phyloP scores from a whole-genome alignment of 1,284 basidiomycete genomes.

The Mycena citricolor region DNA sequence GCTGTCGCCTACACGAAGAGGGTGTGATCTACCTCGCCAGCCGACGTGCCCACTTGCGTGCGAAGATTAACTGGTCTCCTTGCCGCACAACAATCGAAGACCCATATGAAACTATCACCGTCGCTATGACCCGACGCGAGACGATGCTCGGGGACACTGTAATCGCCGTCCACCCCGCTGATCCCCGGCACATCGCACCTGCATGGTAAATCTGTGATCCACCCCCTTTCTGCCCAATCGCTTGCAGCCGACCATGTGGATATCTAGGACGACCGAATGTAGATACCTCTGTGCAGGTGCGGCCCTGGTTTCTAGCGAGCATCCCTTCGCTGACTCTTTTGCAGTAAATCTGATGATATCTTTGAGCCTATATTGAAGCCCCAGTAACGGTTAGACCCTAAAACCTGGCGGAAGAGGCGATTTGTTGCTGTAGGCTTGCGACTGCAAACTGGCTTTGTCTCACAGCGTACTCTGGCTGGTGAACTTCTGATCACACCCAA shows the following conservation, averaged over 20 bases:
- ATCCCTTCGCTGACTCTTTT: slow-evolving; percentile 1
- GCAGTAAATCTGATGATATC: slow-evolving; percentile 92
- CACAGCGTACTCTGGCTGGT: slow-evolving; percentile 80
- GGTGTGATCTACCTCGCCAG: slow-evolving; percentile 96
- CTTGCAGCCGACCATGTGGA: slow-evolving; percentile 88
- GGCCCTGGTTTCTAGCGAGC: slow-evolving; percentile 23
- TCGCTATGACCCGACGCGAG: slow-evolving; percentile 98
- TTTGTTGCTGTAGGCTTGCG: slow-evolving; percentile 32
- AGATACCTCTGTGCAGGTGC: slow-evolving; percentile 86
- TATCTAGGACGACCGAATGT: slow-evolving; percentile 95
- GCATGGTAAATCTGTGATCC: slow-evolving; percentile 89
- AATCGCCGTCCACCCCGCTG: slow-evolving; percentile 95
- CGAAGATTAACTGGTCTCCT: slow-evolving; percentile 91
- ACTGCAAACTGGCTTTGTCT: not conserved
- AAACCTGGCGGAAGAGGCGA: slow-evolving; percentile 90
- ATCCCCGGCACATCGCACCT: slow-evolving; percentile 93
- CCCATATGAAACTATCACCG: slow-evolving; percentile 85
- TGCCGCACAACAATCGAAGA: slow-evolving; percentile 76
- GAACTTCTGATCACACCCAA: slow-evolving; percentile 86
- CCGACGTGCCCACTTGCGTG: slow-evolving; percentile 98
- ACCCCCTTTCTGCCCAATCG: slow-evolving; percentile 85
- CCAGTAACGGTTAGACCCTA: slow-evolving; percentile 99
- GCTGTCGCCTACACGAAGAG: slow-evolving; percentile 90
- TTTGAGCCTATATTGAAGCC: slow-evolving; percentile 97
- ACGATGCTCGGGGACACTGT: slow-evolving; percentile 99